Evolutionary conservation across 1,284 basidiomycete species (phyloP).

Genomic region (Xerocomus nothofagi): DNA sequence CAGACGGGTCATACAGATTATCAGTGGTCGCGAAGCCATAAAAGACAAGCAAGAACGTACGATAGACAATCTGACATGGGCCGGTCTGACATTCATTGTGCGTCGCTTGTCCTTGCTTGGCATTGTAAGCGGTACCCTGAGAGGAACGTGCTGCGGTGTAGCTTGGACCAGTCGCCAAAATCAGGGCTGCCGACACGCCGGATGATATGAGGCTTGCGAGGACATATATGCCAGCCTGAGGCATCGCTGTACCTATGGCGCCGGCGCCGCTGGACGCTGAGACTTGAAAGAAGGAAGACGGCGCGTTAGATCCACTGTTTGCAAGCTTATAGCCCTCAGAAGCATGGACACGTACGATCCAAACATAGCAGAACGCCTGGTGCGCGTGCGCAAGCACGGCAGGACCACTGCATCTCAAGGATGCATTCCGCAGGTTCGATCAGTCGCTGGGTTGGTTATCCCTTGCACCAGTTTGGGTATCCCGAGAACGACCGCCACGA

Average conservation of each 20-base stretch:
- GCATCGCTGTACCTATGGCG: slow-evolving; percentile 22
- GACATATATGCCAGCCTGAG: slow-evolving; percentile 12
- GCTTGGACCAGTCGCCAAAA: slow-evolving; percentile 32
- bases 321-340: slow-evolving; percentile 27
- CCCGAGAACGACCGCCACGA: slow-evolving; percentile 15
- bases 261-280: slow-evolving; percentile 6
- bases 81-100: slow-evolving; percentile 63
- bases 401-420: slow-evolving; percentile 15
- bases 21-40: background rate
- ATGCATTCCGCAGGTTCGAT: slow-evolving; percentile 4
- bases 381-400: slow-evolving; percentile 21
- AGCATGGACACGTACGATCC: slow-evolving; percentile 20
- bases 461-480: slow-evolving; percentile 7
- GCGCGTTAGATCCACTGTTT: background rate
- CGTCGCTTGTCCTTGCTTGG: slow-evolving; percentile 63
- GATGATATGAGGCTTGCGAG: slow-evolving; percentile 26
- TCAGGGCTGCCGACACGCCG: slow-evolving; percentile 20
- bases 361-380: slow-evolving; percentile 25
- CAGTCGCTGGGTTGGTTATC: slow-evolving; percentile 5
- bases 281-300: slow-evolving; percentile 11
- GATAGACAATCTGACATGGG: slow-evolving; percentile 66
- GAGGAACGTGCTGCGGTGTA: slow-evolving; percentile 41
- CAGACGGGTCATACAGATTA: slow-evolving; percentile 8
- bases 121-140: slow-evolving; percentile 27
- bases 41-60: slow-evolving; percentile 38